Conservation (phyloP, 257 asterid genomes). For the Penstemon newberryi region DNA sequence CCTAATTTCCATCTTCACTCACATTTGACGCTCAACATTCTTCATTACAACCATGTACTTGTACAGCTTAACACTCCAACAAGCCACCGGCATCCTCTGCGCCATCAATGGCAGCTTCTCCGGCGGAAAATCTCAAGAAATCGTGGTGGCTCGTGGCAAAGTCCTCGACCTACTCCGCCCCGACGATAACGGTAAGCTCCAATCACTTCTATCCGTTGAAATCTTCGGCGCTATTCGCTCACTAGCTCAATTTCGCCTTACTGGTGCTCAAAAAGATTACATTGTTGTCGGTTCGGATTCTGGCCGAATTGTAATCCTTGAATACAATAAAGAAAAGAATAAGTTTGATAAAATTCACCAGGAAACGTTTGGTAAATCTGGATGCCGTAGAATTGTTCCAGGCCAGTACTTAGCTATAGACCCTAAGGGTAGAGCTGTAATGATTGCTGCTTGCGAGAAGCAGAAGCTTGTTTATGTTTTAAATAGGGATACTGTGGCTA, state of each 20-base stretch:
- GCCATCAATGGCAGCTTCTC: conserved; percentile 96
- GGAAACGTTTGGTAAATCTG: conserved; percentile 95
- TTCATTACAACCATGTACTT: conserved; percentile 57
- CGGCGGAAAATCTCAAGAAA: conserved; percentile 89
- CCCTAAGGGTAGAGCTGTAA: conserved; percentile 98
- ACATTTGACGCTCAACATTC: conserved; percentile 23
- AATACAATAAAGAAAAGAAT: conserved; percentile 84
- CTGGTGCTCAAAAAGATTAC: conserved; percentile 92
- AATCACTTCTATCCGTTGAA: conserved; percentile 80
- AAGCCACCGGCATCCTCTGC: conserved; percentile 81
- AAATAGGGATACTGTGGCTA: conserved; percentile 95
- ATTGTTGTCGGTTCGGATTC: conserved; percentile 97
- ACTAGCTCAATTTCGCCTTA: conserved; percentile 91
- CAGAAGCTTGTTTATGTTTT: conserved; percentile 98
- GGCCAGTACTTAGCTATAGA: conserved; percentile 94
- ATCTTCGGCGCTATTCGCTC: conserved; percentile 92
- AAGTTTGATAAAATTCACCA: conserved; percentile 86
- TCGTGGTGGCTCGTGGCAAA: conserved; percentile 91
- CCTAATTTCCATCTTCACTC: conserved; percentile 25
- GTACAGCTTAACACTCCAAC: conserved; percentile 88
- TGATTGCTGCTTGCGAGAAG: conserved; percentile 96
- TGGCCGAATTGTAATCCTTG: conserved; percentile 83
- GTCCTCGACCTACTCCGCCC: conserved; percentile 95
- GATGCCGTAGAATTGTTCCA: conserved; percentile 93
- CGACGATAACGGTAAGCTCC: conserved; percentile 92